These are phyloP conservation scores for Davidsoniella australis DNA, from an alignment of 2,329 filamentous ascomycete genomes.

Conservation along the genomic window DNA sequence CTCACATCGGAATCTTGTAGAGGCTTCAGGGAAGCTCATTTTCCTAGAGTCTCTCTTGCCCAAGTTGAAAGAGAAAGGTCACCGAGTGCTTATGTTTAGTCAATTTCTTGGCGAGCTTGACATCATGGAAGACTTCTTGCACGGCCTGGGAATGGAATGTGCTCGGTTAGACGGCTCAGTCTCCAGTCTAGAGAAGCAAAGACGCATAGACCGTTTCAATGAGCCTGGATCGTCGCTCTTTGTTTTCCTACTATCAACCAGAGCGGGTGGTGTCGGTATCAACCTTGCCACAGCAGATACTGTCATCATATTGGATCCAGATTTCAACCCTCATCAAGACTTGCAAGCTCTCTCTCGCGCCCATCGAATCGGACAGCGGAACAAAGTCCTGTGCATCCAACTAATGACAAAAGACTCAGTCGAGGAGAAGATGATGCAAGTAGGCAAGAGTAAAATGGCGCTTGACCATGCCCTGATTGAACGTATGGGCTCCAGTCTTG, in stretches of 20 bases:
- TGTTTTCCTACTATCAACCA: conserved; percentile 81
- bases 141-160: conserved; percentile 53
- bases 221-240: conserved; percentile 68
- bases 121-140: conserved; percentile 82
- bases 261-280: conserved; percentile 91
- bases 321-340: conserved; percentile 97
- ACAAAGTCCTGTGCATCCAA: conserved; percentile 91
- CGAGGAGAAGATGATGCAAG: conserved; percentile 92
- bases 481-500: conserved; percentile 69
- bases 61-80: conserved; percentile 67
- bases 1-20: conserved; percentile 66
- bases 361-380: conserved; percentile 89
- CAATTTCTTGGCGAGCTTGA: conserved; percentile 83
- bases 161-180: conserved; percentile 76
- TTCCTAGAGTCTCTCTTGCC: conserved; percentile 74
- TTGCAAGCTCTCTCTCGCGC: conserved; percentile 88
- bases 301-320: conserved; percentile 90
- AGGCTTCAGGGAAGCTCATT: conserved; percentile 79
- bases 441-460: conserved; percentile 89
- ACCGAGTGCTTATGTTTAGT: conserved; percentile 87
- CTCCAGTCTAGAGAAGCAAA: conserved; percentile 73
- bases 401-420: conserved; percentile 76
- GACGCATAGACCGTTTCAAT: conserved; percentile 87
- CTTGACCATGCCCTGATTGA: conserved; percentile 92
- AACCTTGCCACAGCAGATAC: conserved; percentile 94